phyloP scores from a whole-genome alignment of 2,329 filamentous ascomycete genomes.

The Pestalotiopsis sp. region DNA sequence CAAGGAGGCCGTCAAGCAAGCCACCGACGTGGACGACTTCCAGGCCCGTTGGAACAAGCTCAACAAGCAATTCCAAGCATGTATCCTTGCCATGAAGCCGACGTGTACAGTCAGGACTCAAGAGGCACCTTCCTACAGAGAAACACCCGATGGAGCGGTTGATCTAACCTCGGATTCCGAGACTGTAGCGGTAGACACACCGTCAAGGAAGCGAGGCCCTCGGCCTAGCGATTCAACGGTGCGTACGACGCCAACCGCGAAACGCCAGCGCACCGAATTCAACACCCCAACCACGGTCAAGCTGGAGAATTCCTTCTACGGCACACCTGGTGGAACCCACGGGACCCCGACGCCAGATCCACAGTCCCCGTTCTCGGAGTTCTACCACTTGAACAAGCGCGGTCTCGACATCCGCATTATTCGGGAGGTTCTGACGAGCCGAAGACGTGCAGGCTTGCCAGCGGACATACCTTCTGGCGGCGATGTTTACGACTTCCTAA shows the following conservation, averaged over 20 bases:
- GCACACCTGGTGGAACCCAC: conserved; percentile 22
- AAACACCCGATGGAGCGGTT: conserved; percentile 16
- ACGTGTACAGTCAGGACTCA: conserved; percentile 32
- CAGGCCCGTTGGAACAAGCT: conserved; percentile 32
- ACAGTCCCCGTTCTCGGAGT: conserved; percentile 39
- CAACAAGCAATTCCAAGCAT: conserved; percentile 34
- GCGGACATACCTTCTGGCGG: conserved; percentile 55
- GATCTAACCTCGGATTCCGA: conserved; percentile 29
- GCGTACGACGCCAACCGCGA: conserved; percentile 24
- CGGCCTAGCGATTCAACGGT: conserved; percentile 33
- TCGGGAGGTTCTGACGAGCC: conserved; percentile 54
- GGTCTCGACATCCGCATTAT: conserved; percentile 54
- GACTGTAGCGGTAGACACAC: conserved; percentile 18
- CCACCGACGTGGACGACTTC: conserved; percentile 53
- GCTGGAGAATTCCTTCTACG: conserved; percentile 32
- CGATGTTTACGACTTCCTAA: conserved; percentile 60
- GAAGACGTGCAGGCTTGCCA: conserved; percentile 59
- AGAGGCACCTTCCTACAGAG: conserved; percentile 19
- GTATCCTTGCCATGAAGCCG: conserved; percentile 36
- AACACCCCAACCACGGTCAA: conserved; percentile 34
- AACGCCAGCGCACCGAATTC: conserved; percentile 24
- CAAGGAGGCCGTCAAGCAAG: conserved; percentile 51
- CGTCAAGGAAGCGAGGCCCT: conserved; percentile 24
- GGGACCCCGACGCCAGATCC: conserved; percentile 29
- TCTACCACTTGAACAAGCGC: conserved; percentile 38